Base-by-base conservation (phyloP, 2,329 filamentous ascomycete species). In the Talaromyces sp. region DNA sequence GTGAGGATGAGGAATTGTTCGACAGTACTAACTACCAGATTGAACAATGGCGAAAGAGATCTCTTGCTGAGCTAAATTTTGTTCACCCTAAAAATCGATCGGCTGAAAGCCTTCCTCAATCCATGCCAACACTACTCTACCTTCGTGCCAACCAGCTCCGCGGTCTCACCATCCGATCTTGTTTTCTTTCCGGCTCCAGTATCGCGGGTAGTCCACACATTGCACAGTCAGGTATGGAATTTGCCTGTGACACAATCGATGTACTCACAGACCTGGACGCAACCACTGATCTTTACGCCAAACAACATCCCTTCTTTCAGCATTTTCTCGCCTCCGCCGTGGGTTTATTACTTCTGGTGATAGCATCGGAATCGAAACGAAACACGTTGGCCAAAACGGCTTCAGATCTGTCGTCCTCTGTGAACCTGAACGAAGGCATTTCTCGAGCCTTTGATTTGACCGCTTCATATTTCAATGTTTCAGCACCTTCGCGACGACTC, bases 1-100 rank as follows among this genome's bases (percentile, higher is more conserved):
- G 57, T n/a, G 57, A 60, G 22, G 57, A 60, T n/a, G 57, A 60
- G 35, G 57, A 60, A 9, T 11, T 47, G 39, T 47, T 60, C 25
- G 57, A 60, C 37, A 60, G 17, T 27, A 15, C 25, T 9, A 60
- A 60, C 3, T 60, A 43, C 57, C 57, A 60, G 33, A 60, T 60
- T 25, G 57, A 60, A 17, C 37, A 60, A 47, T 60, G 57, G 57
- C 37, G 41, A 13, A 60, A 45, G 10, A 56, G 52, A 39, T 37
- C 52, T 56, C 52, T 56, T 11, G 52, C 52, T 17, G 52, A 39
- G 6, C 19, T 56, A 4, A 31, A 60, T 31, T 60, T 43, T 47
- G 19, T 60, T 22, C 57, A 60, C 17, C 37, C 37, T 15, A 43
- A 45, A 11, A 15, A 27, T 33, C 41, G 37, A 15, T 31, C 3